Evolutionary conservation across 371 early-diverging fungal species (phyloP).

Genomic region (Mucor racemosus): DNA sequence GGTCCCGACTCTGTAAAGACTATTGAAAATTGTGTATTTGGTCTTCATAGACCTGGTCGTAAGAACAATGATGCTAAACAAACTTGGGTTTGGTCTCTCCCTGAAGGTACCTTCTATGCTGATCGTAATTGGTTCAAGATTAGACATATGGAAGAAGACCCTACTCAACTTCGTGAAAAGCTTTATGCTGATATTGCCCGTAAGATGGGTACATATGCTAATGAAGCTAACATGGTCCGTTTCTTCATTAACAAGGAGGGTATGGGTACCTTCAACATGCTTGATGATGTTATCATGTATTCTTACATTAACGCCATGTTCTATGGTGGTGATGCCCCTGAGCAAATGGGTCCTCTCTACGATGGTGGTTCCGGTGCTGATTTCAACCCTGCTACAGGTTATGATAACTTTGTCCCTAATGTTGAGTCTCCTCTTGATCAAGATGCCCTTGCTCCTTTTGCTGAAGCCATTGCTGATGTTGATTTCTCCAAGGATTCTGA

Average conservation of each 20-base stretch:
- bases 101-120: conserved; percentile 37
- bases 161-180: conserved; percentile 65
- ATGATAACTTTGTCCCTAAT: conserved; percentile 42
- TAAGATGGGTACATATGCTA: conserved; percentile 56
- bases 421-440: conserved; percentile 38
- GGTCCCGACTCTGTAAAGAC: conserved; percentile 39
- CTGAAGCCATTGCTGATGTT: conserved; percentile 35
- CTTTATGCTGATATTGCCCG: conserved; percentile 55
- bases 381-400: conserved; percentile 37
- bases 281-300: conserved; percentile 58
- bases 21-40: conserved; percentile 24
- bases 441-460: conserved; percentile 41
- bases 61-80: conserved; percentile 64
- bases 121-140: conserved; percentile 59
- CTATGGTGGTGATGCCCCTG: conserved; percentile 47
- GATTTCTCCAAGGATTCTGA: conserved; percentile 45
- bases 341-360: conserved; percentile 51
- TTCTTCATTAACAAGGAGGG: conserved; percentile 56
- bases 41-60: conserved; percentile 32
- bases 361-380: conserved; percentile 61
- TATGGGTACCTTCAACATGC: conserved; percentile 60
- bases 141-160: conserved; percentile 62
- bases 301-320: conserved; percentile 57
- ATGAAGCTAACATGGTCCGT: conserved; percentile 57
- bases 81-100: conserved; percentile 56